These are phyloP conservation scores for Macrotyloma uniflorum DNA, from an alignment of 306 rosid species.

Conservation along the genomic window DNA sequence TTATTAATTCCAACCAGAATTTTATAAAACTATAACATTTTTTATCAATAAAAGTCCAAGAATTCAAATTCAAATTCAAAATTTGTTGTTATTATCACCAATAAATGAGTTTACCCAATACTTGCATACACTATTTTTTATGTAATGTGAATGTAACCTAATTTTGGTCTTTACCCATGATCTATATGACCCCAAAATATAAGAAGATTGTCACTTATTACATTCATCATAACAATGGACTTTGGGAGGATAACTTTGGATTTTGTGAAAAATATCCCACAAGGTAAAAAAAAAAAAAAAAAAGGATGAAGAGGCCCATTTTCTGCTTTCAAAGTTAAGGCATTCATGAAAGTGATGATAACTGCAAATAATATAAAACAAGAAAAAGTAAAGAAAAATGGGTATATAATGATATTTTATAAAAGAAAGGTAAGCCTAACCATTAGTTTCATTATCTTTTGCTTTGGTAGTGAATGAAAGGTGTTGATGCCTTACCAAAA, in stretches of 20 bases:
- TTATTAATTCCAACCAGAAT: not conserved
- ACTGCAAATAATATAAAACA: not conserved
- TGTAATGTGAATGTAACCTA: not conserved
- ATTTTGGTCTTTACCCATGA: not conserved
- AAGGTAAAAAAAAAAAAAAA: not conserved
- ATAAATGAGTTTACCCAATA: not conserved
- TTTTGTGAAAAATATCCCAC: conserved; percentile 28
- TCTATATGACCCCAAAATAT: conserved; percentile 25
- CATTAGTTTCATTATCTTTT: conserved; percentile 15
- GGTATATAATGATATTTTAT: not conserved
- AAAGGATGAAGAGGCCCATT: conserved; percentile 20
- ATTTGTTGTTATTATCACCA: not conserved
- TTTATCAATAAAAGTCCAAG: not conserved
- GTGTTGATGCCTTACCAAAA: conserved; percentile 43
- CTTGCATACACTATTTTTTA: too few species aligned
- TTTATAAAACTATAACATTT: not conserved
- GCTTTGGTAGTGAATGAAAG: not conserved
- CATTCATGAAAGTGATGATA: conserved; percentile 36
- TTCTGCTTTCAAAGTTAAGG: conserved; percentile 46
- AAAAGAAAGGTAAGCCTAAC: conserved; percentile 28
- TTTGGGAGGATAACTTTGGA: conserved; percentile 28
- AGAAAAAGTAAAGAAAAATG: not conserved
- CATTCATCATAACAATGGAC: conserved; percentile 19
- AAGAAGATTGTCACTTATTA: conserved; percentile 34
- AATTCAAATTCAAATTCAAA: conserved; percentile 11